Evolutionary conservation across 2,329 filamentous ascomycete species (phyloP), one percentile per base, ranked within the genome.

Genomic region (Xylariales sp.): DNA sequence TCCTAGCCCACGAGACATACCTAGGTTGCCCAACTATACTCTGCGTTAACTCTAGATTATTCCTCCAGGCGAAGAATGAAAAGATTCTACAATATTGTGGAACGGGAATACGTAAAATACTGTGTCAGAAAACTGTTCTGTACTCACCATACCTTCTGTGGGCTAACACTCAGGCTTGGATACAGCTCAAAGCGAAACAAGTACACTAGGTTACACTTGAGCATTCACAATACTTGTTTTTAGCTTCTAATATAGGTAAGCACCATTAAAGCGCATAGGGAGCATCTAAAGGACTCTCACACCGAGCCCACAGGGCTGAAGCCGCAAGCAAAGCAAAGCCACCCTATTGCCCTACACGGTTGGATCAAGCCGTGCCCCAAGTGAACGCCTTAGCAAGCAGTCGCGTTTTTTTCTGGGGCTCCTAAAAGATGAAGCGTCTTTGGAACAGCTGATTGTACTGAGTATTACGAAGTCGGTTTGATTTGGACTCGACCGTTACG

Each of bases 291-390:
- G 45, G 10, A 56, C 39, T 34, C 14, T 54, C 43, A 39, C 56
- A 39, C 56, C 48, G 41, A 62, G 43, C 43, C 60, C 41, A 50
- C 60, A 58, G 41, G 61, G 64, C 64, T 67, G 55, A 57, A 65
- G 53, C 66, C 43, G 43, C 64, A 18, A 45, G 43, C 34, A 62
- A 52, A 49, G 23, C 41, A 23, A 58, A 59, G 50, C 49, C 30
- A 64, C 46, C 36, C n/a, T 32, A 10, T 45, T 10, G 48, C 12
- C 3, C 16, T 58, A 34, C 28, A 48, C 16, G 8, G 36, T 9
- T 39, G 48, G 28, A 54, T 16, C 39, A 45, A 60, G 34, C 43
- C 43, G 43, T n/a, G 34, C 23, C 55, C 41, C 23, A 12, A 3
- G 36, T 45, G 28, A 32, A 30, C 55, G 32, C 39, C 4, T 43